These are phyloP conservation scores for Penicillium bialowiezense DNA, from an alignment of 495 filamentous ascomycete genomes.

Conservation along the genomic window DNA sequence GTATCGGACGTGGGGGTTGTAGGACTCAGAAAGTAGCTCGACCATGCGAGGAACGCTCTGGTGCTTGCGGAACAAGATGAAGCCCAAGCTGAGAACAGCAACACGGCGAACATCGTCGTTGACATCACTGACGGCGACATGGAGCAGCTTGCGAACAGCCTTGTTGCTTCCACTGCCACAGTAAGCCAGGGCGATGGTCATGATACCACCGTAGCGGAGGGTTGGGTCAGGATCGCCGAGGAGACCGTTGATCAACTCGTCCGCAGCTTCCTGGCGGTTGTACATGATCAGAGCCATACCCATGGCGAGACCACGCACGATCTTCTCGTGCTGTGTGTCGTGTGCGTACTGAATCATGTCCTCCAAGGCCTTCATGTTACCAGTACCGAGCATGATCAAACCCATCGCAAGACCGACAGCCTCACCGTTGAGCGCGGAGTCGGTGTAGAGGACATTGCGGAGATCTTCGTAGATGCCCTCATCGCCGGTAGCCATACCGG, in stretches of 20 bases:
- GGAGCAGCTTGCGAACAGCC: slow-evolving; percentile 94
- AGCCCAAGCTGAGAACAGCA: slow-evolving; percentile 97
- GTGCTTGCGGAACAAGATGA: slow-evolving; percentile 97
- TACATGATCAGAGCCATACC: slow-evolving; percentile 99
- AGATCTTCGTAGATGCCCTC: slow-evolving; percentile 90
- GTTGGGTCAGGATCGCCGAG: slow-evolving; percentile 92
- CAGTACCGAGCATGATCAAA: slow-evolving; percentile 94
- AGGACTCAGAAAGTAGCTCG: slow-evolving; percentile 95
- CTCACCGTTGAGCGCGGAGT: slow-evolving; percentile 95
- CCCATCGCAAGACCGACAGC: slow-evolving; percentile 95
- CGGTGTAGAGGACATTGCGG: slow-evolving; percentile 78
- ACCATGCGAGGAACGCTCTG: slow-evolving; percentile 98
- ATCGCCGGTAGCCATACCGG: slow-evolving; percentile 93
- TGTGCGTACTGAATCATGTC: slow-evolving; percentile 98
- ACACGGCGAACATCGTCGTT: slow-evolving; percentile 95
- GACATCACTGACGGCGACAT: slow-evolving; percentile 96
- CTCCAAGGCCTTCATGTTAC: slow-evolving; percentile 83
- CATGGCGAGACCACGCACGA: slow-evolving; percentile 88
- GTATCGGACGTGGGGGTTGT: slow-evolving; percentile 98
- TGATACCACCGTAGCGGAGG: slow-evolving; percentile 94
- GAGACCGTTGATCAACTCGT: slow-evolving; percentile 89
- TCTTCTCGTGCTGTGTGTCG: slow-evolving; percentile 98
- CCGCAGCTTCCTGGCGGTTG: slow-evolving; percentile 88
- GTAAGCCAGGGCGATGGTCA: slow-evolving; percentile 97
- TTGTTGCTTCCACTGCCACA: slow-evolving; percentile 98